These are phyloP conservation scores for Malassezia equina DNA, from an alignment of 1,284 basidiomycete species.

Conservation along the genomic window DNA sequence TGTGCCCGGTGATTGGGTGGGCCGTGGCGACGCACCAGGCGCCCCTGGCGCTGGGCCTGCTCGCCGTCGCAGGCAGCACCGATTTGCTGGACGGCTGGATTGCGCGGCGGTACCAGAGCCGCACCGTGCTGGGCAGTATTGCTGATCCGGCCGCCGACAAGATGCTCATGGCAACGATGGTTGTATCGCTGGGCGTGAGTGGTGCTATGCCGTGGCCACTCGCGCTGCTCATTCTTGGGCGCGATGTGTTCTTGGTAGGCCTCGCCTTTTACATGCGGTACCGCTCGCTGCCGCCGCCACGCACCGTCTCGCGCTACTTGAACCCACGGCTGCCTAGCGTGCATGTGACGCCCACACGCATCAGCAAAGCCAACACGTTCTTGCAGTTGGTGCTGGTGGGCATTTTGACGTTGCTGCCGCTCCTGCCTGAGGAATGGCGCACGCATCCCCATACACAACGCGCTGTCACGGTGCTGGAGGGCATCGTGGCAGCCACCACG, in stretches of 20 bases:
- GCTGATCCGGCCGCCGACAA: constrained; percentile 97
- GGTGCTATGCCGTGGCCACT: constrained; percentile 74
- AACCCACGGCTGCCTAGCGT: constrained; percentile 88
- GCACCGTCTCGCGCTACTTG: constrained; percentile 85
- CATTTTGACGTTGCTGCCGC: constrained; percentile 68
- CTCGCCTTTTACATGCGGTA: constrained; percentile 92
- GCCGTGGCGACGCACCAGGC: constrained; percentile 79
- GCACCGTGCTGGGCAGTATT: constrained; percentile 79
- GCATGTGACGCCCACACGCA: constrained; percentile 72
- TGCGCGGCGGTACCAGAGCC: constrained; percentile 63
- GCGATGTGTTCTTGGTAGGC: constrained; percentile 74
- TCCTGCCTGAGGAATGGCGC: constrained; percentile 53
- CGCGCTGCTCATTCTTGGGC: constrained; percentile 73
- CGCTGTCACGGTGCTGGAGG: constrained; percentile 52
- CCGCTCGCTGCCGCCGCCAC: constrained; percentile 73
- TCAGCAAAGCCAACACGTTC: constrained; percentile 65
- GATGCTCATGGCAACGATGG: constrained; percentile 84
- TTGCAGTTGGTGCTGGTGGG: constrained; percentile 86
- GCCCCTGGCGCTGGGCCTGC: constrained; percentile 64
- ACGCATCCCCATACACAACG: constrained; percentile 15
- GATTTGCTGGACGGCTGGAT: constrained; percentile 86
- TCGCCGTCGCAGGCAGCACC: constrained; percentile 78
- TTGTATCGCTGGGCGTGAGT: constrained; percentile 71
- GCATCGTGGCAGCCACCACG: constrained; percentile 75
- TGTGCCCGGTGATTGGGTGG: constrained; percentile 83